These are phyloP conservation scores for Claviceps citrina DNA, from an alignment of 2,329 filamentous ascomycete species.

Conservation along the genomic window DNA sequence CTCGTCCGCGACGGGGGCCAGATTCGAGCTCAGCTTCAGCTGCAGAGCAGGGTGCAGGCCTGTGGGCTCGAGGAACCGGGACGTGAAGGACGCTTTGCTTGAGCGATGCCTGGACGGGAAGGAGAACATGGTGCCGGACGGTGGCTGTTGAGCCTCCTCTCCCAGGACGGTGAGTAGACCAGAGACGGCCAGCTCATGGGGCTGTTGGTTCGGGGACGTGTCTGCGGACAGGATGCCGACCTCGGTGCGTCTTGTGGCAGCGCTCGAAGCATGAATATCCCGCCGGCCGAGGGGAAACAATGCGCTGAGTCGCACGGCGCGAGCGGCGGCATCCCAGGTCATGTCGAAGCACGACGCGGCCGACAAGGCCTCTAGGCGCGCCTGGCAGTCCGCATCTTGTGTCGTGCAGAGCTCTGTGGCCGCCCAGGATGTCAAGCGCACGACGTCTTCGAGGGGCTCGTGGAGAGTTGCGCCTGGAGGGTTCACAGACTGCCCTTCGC, in stretches of 20 bases:
- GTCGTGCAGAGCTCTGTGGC: conserved; percentile 34
- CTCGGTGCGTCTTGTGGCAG: conserved; percentile 47
- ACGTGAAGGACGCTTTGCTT: conserved; percentile 39
- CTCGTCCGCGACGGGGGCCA: conserved; percentile 35
- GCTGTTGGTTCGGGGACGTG: conserved; percentile 39
- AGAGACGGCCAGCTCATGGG: conserved; percentile 61
- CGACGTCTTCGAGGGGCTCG: conserved; percentile 42
- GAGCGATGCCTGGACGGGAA: conserved; percentile 67
- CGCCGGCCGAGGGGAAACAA: conserved; percentile 41
- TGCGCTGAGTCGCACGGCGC: conserved; percentile 48
- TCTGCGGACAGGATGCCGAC: conserved; percentile 64
- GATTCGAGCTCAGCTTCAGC: conserved; percentile 42
- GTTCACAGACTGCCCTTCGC: conserved; percentile 14
- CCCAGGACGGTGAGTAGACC: conserved; percentile 69
- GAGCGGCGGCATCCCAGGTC: conserved; percentile 55
- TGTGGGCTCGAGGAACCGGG: conserved; percentile 51
- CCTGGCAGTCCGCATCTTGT: conserved; percentile 32
- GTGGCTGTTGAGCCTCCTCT: conserved; percentile 51
- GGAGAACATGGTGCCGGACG: conserved; percentile 65
- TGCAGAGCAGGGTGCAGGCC: conserved; percentile 74
- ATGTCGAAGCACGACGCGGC: conserved; percentile 56
- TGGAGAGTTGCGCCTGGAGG: conserved; percentile 34
- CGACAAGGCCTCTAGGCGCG: conserved; percentile 26
- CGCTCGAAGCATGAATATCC: conserved; percentile 24
- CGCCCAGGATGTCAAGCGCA: conserved; percentile 37